Percentiles rank a stretch among this genome's conserved stretches.
Conservation (phyloP, 805 yeast species). For the Saccharomycopsis fermentans region DNA sequence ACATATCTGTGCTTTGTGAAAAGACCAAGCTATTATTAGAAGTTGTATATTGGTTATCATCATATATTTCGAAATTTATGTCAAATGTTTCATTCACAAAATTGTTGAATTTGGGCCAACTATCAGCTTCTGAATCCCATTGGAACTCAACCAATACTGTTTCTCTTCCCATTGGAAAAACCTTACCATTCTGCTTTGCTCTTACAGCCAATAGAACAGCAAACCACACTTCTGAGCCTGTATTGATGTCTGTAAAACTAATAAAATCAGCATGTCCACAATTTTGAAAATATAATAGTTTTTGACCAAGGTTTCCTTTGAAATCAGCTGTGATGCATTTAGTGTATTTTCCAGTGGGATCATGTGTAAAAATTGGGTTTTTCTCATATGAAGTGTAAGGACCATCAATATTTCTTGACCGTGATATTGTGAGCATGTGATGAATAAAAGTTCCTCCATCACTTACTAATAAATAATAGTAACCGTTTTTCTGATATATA, state of each 20-base stretch:
- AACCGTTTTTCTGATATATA: slow-evolving; percentile 9
- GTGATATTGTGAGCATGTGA: slow-evolving; percentile 13
- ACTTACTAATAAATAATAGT: slow-evolving; percentile 8
- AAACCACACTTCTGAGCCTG: not conserved
- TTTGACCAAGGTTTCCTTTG: not conserved
- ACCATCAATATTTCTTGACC: slow-evolving; percentile 4
- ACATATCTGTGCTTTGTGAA: not conserved
- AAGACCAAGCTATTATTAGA: not conserved
- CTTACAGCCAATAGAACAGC: slow-evolving; percentile 10
- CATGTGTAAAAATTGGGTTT: slow-evolving; percentile 13
- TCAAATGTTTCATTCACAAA: not conserved
- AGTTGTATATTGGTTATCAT: not conserved
- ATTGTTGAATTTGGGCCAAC: slow-evolving; percentile 9
- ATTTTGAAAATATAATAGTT: slow-evolving; percentile 6
- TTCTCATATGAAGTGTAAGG: slow-evolving; percentile 4
- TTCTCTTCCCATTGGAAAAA: slow-evolving; percentile 14
- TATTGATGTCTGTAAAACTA: not conserved
- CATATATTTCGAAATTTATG: not conserved
- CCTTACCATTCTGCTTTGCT: not conserved
- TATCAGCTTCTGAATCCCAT: slow-evolving; percentile 5
- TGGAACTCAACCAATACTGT: slow-evolving; percentile 8
- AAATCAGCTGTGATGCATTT: not conserved
- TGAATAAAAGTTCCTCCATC: slow-evolving; percentile 14
- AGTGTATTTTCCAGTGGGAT: slow-evolving; percentile 12
- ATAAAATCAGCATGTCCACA: slow-evolving; percentile 13